Evolutionary conservation across 345 rosid species (phyloP).

Genomic region (Turnera subulata): DNA sequence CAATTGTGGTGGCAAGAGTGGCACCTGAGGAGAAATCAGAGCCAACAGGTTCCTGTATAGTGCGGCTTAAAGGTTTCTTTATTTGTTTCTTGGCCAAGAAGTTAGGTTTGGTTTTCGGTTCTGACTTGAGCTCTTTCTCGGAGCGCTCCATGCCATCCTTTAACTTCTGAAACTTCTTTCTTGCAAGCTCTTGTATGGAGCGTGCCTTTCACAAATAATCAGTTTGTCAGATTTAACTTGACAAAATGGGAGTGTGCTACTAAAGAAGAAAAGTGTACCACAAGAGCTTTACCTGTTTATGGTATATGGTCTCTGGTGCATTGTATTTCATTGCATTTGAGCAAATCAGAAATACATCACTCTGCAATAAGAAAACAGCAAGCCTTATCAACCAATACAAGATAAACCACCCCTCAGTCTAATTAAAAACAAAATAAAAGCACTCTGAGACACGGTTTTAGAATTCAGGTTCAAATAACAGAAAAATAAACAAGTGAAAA

Average conservation of each 20-base stretch:
- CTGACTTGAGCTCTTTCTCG: constrained; percentile 11
- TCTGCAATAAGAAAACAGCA: constrained; percentile 17
- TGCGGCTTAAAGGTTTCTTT: constrained; percentile 15
- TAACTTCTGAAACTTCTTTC: constrained; percentile 23
- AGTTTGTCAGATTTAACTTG: background rate
- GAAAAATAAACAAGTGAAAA: no score
- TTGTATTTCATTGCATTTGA: constrained; percentile 33
- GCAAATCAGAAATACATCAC: constrained; percentile 25
- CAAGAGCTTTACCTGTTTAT: constrained; percentile 21
- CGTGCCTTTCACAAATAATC: constrained; percentile 16
- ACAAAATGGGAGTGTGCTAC: background rate
- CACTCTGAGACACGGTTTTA: no score
- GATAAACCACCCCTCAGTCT: background rate
- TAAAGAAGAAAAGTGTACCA: background rate
- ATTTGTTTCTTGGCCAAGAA: constrained; percentile 13
- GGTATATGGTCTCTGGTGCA: constrained; percentile 30
- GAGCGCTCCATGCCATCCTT: constrained; percentile 19
- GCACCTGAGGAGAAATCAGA: constrained; percentile 18
- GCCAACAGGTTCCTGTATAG: constrained; percentile 11
- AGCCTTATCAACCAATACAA: background rate
- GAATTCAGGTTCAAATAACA: no score
- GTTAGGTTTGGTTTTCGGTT: constrained; percentile 28
- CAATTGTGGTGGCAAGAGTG: constrained; percentile 16
- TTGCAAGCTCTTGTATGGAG: constrained; percentile 29
- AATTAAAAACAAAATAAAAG: no score